Evolutionary conservation across 169 alveolate species (phyloP).

Genomic region (Amoebophrya sp.): DNA sequence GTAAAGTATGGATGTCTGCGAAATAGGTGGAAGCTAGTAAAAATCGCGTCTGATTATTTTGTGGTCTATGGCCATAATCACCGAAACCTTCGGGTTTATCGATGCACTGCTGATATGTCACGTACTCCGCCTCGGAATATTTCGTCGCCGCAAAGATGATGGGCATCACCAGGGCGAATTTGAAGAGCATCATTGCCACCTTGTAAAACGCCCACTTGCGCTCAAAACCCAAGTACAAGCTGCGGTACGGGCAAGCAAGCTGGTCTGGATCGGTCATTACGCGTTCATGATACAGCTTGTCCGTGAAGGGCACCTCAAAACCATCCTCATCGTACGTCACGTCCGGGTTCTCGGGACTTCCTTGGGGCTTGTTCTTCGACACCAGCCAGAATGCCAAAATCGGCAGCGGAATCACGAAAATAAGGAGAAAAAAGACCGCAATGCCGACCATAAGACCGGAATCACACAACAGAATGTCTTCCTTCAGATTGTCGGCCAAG

Average conservation of each 20-base stretch:
- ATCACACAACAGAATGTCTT: neutral
- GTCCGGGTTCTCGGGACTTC: neutral
- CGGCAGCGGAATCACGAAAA: neutral
- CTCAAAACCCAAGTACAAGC: constrained; percentile 1
- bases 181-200: neutral
- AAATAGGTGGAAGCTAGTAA: too few species aligned
- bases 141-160: neutral
- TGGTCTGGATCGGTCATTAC: constrained; percentile 12
- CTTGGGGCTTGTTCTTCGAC: neutral
- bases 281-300: constrained; percentile 21
- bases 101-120: neutral
- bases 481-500: neutral
- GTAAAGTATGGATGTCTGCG: too few species aligned
- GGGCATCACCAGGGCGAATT: neutral
- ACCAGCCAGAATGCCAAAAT: neutral
- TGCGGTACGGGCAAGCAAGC: neutral
- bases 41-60: too few species aligned
- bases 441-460: neutral
- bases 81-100: too few species aligned
- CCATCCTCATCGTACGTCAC: neutral
- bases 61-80: too few species aligned
- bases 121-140: too few species aligned
- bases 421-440: neutral
- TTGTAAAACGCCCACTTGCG: neutral
- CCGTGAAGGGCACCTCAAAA: neutral